Conservation (phyloP, 1,284 basidiomycete genomes). For the Ceratobasidium sp. region DNA sequence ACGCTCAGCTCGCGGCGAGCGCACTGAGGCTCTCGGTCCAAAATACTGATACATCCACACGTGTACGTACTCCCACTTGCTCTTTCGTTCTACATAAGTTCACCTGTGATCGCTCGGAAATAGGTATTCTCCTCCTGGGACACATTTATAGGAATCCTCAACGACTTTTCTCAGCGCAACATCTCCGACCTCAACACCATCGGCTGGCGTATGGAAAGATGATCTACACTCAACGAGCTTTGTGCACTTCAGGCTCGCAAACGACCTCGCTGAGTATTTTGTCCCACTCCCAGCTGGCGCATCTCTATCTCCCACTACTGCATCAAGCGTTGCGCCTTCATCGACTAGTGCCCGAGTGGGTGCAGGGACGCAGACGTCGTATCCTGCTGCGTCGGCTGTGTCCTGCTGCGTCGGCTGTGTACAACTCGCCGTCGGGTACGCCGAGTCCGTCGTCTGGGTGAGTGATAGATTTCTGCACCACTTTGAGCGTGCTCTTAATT, state of each 20-base stretch:
- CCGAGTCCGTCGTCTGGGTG: slow-evolving; percentile 3
- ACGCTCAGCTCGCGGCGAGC: not conserved
- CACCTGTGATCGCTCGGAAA: no score
- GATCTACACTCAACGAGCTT: slow-evolving; percentile 11
- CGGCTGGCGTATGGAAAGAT: slow-evolving; percentile 6
- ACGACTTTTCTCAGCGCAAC: not conserved
- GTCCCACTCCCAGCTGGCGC: slow-evolving; percentile 3
- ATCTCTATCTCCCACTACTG: not conserved
- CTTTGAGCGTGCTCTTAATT: no score
- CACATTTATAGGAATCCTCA: slow-evolving; percentile 5
- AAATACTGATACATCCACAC: not conserved
- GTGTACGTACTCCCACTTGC: not conserved
- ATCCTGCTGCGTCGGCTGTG: no score
- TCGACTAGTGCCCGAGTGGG: no score
- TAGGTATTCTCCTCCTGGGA: slow-evolving; percentile 24
- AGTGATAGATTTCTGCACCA: not conserved
- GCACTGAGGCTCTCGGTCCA: not conserved
- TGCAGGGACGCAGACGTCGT: no score
- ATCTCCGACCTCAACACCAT: not conserved
- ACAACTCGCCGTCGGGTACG: slow-evolving; percentile 2
- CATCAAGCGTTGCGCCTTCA: no score
- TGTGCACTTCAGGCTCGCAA: not conserved
- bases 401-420: not conserved
- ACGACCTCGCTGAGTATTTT: slow-evolving; percentile 8
- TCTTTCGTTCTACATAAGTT: not conserved